phyloP scores from a whole-genome alignment of 805 yeast species.

The Maudiozyma bulderi region DNA sequence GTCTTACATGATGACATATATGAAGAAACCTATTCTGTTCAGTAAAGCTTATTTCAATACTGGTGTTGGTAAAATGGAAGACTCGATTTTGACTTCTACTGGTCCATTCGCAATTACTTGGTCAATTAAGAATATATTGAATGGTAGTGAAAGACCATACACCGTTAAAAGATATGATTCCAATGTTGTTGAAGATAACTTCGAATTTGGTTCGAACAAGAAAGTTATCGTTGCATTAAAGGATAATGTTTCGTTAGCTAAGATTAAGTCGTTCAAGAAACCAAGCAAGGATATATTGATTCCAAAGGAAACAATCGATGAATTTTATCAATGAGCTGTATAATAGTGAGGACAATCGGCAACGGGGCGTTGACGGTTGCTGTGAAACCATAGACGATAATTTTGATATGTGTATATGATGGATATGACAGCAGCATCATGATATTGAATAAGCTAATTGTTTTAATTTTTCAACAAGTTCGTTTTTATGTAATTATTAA shows the following conservation, averaged over 20 bases:
- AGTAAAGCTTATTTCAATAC: slow-evolving; percentile 72
- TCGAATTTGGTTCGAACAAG: slow-evolving; percentile 62
- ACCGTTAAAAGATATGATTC: slow-evolving; percentile 52
- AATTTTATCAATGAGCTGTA: slow-evolving; percentile 2
- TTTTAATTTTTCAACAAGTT: no score
- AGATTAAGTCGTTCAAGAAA: slow-evolving; percentile 46
- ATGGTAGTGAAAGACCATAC: slow-evolving; percentile 47
- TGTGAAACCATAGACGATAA: neutral
- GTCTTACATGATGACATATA: slow-evolving; percentile 46
- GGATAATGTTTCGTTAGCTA: slow-evolving; percentile 67
- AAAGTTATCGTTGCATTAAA: slow-evolving; percentile 65
- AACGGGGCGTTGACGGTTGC: neutral
- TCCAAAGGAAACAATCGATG: slow-evolving; percentile 6
- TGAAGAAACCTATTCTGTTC: slow-evolving; percentile 44
- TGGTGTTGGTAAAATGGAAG: slow-evolving; percentile 54
- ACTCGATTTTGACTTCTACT: slow-evolving; percentile 62
- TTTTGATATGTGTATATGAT: no score
- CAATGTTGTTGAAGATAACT: slow-evolving; percentile 65
- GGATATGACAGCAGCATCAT: no score
- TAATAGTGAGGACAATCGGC: neutral
- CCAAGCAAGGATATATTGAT: slow-evolving; percentile 44
- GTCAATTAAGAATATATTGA: slow-evolving; percentile 54
- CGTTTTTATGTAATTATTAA: no score
- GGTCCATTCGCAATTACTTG: slow-evolving; percentile 81
- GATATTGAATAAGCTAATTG: no score